Conservation (phyloP, 2,329 filamentous ascomycete genomes). For the Claviceps quebecensis region DNA sequence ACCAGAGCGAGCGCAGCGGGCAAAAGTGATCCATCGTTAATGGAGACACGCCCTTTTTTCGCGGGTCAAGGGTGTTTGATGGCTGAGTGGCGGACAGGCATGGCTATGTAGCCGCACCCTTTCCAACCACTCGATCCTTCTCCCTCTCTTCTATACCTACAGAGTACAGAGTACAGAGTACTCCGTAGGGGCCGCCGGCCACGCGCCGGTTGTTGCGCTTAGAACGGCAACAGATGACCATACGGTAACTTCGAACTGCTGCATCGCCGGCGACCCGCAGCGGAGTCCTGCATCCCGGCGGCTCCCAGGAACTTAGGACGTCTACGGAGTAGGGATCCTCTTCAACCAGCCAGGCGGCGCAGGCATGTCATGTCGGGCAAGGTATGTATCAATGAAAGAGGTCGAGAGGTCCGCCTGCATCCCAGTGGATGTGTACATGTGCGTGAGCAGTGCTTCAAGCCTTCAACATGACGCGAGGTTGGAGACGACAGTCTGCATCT, state of each 20-base stretch:
- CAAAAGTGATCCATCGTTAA: not conserved
- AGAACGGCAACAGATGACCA: slow-evolving; percentile 13
- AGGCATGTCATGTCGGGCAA: not conserved
- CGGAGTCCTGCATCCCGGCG: not conserved
- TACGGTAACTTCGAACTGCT: not conserved
- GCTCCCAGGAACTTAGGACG: not conserved
- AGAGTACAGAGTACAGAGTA: too few relatives aligned
- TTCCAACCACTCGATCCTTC: slow-evolving; percentile 14
- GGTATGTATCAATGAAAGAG: not conserved
- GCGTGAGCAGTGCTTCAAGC: not conserved
- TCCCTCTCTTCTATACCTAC: slow-evolving; percentile 16
- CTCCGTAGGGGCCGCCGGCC: not conserved
- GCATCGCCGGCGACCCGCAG: slow-evolving; percentile 1
- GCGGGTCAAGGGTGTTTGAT: not conserved
- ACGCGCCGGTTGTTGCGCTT: slow-evolving; percentile 8
- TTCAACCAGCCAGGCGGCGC: slow-evolving; percentile 4
- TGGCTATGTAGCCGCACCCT: slow-evolving; percentile 8
- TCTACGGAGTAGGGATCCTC: not conserved
- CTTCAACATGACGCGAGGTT: not conserved
- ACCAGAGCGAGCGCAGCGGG: not conserved
- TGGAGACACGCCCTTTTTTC: not conserved
- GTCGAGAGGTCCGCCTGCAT: not conserved
- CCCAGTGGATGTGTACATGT: not conserved
- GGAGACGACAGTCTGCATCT: not conserved
- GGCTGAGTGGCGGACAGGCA: not conserved